A percentile compares a stretch with the other conserved stretches of the same genome.
phyloP scores from a whole-genome alignment of 192 early-diverging fungal species.

The Linnemannia zychae region DNA sequence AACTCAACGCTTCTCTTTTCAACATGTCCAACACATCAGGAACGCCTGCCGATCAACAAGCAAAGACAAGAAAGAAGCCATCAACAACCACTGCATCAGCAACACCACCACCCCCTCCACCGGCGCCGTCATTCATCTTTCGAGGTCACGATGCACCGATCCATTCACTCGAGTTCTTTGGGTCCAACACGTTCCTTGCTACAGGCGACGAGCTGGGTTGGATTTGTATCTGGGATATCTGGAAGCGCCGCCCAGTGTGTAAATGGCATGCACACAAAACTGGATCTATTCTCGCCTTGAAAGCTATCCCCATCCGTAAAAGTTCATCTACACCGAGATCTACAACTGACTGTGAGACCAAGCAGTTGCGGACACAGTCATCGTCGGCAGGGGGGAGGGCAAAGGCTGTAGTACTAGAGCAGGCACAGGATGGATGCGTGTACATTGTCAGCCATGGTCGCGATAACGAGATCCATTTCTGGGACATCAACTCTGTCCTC shows the following conservation, averaged over 20 bases:
- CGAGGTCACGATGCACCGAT: constrained; percentile 56
- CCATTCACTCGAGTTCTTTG: constrained; percentile 51
- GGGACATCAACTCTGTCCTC: constrained; percentile 44
- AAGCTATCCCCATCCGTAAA: constrained; percentile 12
- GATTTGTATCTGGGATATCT: constrained; percentile 51
- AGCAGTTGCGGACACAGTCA: not conserved
- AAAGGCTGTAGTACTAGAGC: not conserved
- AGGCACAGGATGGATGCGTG: constrained; percentile 22
- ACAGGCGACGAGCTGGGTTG: constrained; percentile 53
- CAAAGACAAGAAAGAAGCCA: not conserved
- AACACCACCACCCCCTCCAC: constrained; percentile 27
- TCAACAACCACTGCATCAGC: not conserved
- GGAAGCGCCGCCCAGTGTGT: constrained; percentile 44
- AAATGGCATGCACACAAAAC: constrained; percentile 45
- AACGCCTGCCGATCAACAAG: not conserved
- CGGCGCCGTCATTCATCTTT: constrained; percentile 56
- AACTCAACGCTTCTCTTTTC: not conserved
- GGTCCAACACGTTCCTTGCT: constrained; percentile 44
- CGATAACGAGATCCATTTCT: constrained; percentile 56
- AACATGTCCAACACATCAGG: not conserved
- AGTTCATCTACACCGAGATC: not conserved
- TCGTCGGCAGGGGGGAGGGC: not conserved
- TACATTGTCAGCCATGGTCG: constrained; percentile 55
- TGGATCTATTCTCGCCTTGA: constrained; percentile 28
- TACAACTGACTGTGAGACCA: not conserved